Evolutionary conservation across 208 protist genomes (phyloP).

Genomic region (Sergeia podlipaevii): DNA sequence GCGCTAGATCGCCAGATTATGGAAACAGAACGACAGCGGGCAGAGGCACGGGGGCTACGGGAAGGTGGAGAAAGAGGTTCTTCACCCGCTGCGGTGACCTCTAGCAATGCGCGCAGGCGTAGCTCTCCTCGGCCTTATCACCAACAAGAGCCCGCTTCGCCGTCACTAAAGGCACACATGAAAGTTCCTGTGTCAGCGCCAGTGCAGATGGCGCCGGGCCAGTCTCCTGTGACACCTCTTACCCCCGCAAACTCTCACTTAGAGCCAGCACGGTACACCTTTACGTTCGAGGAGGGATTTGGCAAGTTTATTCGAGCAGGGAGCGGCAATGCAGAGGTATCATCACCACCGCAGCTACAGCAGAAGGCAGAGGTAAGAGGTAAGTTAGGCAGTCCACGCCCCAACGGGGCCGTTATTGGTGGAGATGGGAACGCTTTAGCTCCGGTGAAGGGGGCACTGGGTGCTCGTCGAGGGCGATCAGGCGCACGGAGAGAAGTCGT

Average conservation of each 20-base stretch:
- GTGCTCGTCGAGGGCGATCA: neutral
- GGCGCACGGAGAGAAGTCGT: neutral
- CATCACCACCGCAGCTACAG: slow-evolving; percentile 8
- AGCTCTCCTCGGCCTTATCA: neutral
- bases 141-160: too few species aligned
- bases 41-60: neutral
- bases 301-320: slow-evolving; percentile 26
- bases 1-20: slow-evolving; percentile 71
- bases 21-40: slow-evolving; percentile 19
- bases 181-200: too few species aligned
- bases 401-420: neutral
- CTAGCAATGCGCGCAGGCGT: neutral
- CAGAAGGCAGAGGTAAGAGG: slow-evolving; percentile 6
- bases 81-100: neutral
- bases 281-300: slow-evolving; percentile 40
- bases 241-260: too few species aligned
- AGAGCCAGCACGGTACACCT: slow-evolving; percentile 33
- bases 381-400: neutral
- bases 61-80: neutral
- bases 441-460: neutral
- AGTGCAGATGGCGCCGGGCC: too few species aligned
- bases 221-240: too few species aligned
- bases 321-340: neutral
- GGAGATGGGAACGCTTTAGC: neutral
- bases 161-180: too few species aligned